Evolutionary conservation across 2,329 filamentous ascomycete genomes (phyloP).

Genomic region (Cladosporium velox): DNA sequence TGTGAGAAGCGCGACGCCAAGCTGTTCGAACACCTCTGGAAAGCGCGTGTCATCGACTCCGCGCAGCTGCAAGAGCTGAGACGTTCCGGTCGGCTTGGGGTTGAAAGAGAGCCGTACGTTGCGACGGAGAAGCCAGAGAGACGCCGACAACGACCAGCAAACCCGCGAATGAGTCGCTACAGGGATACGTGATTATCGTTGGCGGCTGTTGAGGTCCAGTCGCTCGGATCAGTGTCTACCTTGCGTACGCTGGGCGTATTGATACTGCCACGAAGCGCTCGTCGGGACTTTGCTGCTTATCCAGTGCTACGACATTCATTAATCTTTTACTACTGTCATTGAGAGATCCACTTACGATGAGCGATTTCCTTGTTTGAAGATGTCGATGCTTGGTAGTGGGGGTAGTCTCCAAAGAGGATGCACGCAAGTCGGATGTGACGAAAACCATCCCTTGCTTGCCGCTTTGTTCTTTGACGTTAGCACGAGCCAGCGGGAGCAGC

Average conservation of each 20-base stretch:
- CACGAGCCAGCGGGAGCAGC: not conserved
- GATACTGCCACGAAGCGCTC: not conserved
- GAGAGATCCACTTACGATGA: not conserved
- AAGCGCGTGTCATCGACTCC: slow-evolving; percentile 21
- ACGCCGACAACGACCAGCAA: not conserved
- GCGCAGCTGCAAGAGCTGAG: slow-evolving; percentile 27
- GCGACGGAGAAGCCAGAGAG: slow-evolving; percentile 7
- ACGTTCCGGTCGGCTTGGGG: slow-evolving; percentile 21
- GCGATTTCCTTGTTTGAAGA: not conserved
- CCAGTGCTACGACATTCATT: not conserved
- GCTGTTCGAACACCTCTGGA: slow-evolving; percentile 26
- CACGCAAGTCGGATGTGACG: not conserved
- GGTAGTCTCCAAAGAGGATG: not conserved
- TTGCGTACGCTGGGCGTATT: not conserved
- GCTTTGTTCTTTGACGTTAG: not conserved
- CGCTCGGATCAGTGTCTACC: not conserved
- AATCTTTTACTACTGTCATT: not conserved
- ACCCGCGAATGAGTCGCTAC: not conserved
- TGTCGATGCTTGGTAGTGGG: not conserved
- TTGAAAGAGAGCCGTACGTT: not conserved
- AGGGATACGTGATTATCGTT: not conserved
- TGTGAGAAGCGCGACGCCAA: slow-evolving; percentile 9
- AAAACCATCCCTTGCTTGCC: slow-evolving; percentile 4
- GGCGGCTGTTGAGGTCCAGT: not conserved
- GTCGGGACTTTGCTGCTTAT: not conserved